phyloP scores from a whole-genome alignment of 306 rosid genomes.

The Erythrophleum fordii region DNA sequence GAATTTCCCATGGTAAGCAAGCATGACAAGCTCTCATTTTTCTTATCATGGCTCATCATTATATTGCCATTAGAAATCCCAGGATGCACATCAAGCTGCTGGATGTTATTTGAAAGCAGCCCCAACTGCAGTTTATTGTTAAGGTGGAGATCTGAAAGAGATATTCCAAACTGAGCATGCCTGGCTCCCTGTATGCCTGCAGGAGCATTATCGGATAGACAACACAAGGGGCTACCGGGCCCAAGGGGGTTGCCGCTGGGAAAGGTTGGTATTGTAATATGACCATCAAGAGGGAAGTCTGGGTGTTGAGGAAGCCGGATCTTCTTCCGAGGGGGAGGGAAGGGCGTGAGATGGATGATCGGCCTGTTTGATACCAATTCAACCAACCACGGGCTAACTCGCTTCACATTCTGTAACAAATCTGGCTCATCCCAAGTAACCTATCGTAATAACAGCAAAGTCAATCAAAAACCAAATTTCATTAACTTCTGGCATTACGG shows the following conservation, averaged over 20 bases:
- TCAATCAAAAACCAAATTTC: slow-evolving; percentile 1
- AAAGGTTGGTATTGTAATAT: slow-evolving; percentile 58
- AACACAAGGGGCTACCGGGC: slow-evolving; percentile 77
- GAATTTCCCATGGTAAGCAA: slow-evolving; percentile 74
- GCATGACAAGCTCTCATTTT: slow-evolving; percentile 67
- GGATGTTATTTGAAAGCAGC: slow-evolving; percentile 68
- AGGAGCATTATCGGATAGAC: slow-evolving; percentile 83
- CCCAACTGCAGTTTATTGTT: slow-evolving; percentile 76
- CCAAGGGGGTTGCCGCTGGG: slow-evolving; percentile 76
- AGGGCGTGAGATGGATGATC: slow-evolving; percentile 60
- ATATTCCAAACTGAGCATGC: slow-evolving; percentile 94
- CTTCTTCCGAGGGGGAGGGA: slow-evolving; percentile 91
- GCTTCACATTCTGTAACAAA: slow-evolving; percentile 92
- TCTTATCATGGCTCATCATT: slow-evolving; percentile 46
- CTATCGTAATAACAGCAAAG: slow-evolving; percentile 44
- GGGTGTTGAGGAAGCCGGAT: slow-evolving; percentile 68
- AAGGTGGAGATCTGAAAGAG: slow-evolving; percentile 81
- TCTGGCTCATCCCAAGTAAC: slow-evolving; percentile 99
- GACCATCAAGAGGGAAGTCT: slow-evolving; percentile 68
- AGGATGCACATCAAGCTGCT: slow-evolving; percentile 49
- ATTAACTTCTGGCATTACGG: not conserved
- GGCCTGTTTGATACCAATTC: slow-evolving; percentile 86
- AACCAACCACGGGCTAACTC: slow-evolving; percentile 93
- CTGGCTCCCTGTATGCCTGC: slow-evolving; percentile 99
- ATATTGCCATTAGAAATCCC: slow-evolving; percentile 51